Conservation (phyloP, 345 rosid genomes). For the Barbarea vulgaris region DNA sequence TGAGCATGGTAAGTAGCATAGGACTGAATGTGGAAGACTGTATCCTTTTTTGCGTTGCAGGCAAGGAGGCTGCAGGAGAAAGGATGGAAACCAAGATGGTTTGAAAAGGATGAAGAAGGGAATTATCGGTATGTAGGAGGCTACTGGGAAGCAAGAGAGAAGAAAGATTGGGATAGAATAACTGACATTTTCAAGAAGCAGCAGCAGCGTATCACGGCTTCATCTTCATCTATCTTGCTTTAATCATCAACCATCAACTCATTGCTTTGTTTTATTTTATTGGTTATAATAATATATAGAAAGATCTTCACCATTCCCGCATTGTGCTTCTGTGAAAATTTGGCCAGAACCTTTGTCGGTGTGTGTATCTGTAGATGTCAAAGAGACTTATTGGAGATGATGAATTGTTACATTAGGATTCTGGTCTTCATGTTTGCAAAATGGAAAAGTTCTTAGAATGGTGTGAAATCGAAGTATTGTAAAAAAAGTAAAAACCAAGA, state of each 20-base stretch:
- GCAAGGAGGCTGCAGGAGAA: conserved; percentile 97
- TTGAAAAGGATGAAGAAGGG: conserved; percentile 78
- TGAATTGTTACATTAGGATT: not conserved
- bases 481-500: not conserved
- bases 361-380: conserved; percentile 31
- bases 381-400: conserved; percentile 14
- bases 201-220: conserved; percentile 49
- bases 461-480: not conserved
- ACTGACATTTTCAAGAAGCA: conserved; percentile 67
- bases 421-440: not conserved
- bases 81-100: conserved; percentile 99
- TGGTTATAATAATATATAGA: conserved; percentile 12
- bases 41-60: conserved; percentile 43
- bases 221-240: conserved; percentile 26
- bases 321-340: conserved; percentile 39
- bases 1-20: conserved; percentile 10
- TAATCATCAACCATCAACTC: conserved; percentile 14
- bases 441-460: not conserved
- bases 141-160: conserved; percentile 93
- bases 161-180: conserved; percentile 67
- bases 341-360: conserved; percentile 39
- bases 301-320: conserved; percentile 40
- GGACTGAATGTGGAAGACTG: conserved; percentile 23
- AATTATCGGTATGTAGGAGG: conserved; percentile 82
- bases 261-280: conserved; percentile 11